Conservation (phyloP, 1,139 yeast species). For the Diutina pseudorugosa region DNA sequence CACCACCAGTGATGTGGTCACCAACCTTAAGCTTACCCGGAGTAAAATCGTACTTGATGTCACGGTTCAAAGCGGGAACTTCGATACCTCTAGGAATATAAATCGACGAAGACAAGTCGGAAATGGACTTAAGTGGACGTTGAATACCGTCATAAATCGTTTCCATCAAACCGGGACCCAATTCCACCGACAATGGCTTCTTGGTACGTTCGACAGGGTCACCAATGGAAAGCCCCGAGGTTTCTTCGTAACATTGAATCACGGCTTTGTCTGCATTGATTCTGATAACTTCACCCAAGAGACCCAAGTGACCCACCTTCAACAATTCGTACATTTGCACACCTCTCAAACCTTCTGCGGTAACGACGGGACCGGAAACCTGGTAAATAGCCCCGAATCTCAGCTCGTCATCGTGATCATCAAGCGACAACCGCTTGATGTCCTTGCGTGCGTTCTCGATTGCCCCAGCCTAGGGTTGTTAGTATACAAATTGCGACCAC, state of each 20-base stretch:
- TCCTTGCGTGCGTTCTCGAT: constrained; percentile 95
- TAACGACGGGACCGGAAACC: constrained; percentile 94
- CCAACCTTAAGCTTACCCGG: constrained; percentile 71
- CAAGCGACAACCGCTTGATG: constrained; percentile 73
- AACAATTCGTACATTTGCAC: constrained; percentile 99
- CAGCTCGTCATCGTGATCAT: constrained; percentile 53
- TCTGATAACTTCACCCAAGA: constrained; percentile 97
- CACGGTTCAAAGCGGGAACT: constrained; percentile 85
- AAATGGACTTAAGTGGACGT: constrained; percentile 91
- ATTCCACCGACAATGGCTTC: constrained; percentile 92
- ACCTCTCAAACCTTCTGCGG: constrained; percentile 97
- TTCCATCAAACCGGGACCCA: constrained; percentile 99
- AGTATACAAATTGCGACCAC: neutral
- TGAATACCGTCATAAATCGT: constrained; percentile 98
- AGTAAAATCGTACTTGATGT: constrained; percentile 70
- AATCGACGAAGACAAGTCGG: constrained; percentile 75
- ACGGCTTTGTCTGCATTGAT: constrained; percentile 95
- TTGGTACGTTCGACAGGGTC: constrained; percentile 98
- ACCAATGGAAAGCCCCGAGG: constrained; percentile 98
- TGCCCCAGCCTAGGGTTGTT: constrained; percentile 70
- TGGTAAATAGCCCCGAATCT: constrained; percentile 85
- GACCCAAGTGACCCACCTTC: constrained; percentile 90
- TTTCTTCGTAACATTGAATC: constrained; percentile 96
- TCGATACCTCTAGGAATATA: constrained; percentile 98
- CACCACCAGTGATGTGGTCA: constrained; percentile 98